phyloP scores from a whole-genome alignment of 768 basidiomycete genomes.

The Sistotremastrum niveocremeum region DNA sequence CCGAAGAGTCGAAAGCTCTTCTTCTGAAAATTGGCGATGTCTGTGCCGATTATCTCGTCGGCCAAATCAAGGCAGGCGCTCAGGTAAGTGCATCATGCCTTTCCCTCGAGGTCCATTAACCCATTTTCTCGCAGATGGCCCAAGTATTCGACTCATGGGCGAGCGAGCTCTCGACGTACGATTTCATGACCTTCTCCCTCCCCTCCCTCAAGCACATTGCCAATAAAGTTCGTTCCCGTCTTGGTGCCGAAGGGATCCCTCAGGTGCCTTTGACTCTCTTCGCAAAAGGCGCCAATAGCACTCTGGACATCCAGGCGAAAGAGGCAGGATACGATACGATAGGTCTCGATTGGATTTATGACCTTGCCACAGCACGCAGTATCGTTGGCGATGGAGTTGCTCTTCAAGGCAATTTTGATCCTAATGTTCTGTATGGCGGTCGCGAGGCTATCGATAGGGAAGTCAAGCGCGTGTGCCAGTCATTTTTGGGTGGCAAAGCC shows the following conservation, averaged over 20 bases:
- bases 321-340: conserved; percentile 73
- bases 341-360: conserved; percentile 85
- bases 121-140: conserved; percentile 43
- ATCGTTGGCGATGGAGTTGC: conserved; percentile 49
- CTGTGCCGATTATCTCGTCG: conserved; percentile 81
- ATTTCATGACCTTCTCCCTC: conserved; percentile 74
- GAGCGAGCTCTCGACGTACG: conserved; percentile 78
- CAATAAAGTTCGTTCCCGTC: conserved; percentile 43
- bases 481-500: conserved; percentile 44
- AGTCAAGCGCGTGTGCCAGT: conserved; percentile 69
- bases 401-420: conserved; percentile 92
- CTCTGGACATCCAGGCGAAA: conserved; percentile 45
- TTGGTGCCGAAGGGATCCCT: conserved; percentile 40
- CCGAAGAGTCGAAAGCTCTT: conserved; percentile 68
- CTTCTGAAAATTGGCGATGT: conserved; percentile 74
- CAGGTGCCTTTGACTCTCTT: conserved; percentile 79
- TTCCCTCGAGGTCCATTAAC: background rate
- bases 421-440: conserved; percentile 74
- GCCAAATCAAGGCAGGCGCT: conserved; percentile 89
- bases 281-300: conserved; percentile 83
- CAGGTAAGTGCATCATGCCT: conserved; percentile 45
- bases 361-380: conserved; percentile 55
- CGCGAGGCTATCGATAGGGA: conserved; percentile 72
- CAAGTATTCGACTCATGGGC: conserved; percentile 98
- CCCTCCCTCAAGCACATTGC: conserved; percentile 69